Percentiles rank a stretch among this genome's conserved stretches.
phyloP scores from a whole-genome alignment of 2,329 filamentous ascomycete genomes.

The Pleoardoris graminearum region DNA sequence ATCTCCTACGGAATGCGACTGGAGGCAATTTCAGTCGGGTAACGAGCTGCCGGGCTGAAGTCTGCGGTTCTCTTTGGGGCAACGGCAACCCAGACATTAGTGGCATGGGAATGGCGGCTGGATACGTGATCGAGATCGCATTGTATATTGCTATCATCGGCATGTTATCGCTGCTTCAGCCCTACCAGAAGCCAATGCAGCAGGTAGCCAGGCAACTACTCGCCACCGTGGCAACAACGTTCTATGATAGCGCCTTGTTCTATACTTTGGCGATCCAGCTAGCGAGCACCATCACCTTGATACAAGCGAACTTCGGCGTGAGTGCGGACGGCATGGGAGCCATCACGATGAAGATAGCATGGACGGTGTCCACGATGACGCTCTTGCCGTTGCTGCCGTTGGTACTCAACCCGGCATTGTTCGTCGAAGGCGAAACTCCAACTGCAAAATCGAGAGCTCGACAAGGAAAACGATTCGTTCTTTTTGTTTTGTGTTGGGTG shows the following conservation, averaged over 20 bases:
- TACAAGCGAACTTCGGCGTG: conserved; percentile 23
- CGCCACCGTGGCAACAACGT: conserved; percentile 11
- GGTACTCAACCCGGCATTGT: conserved; percentile 5
- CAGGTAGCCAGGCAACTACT: not conserved
- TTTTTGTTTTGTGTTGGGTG: conserved; percentile 21
- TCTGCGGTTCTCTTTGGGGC: conserved; percentile 28
- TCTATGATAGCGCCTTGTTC: conserved; percentile 24
- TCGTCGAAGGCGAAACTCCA: not conserved
- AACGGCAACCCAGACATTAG: conserved; percentile 29
- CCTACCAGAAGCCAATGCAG: not conserved
- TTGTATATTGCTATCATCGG: conserved; percentile 8
- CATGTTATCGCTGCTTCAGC: not conserved
- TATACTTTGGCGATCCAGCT: conserved; percentile 28
- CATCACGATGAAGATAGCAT: conserved; percentile 26
- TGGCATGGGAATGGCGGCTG: conserved; percentile 25
- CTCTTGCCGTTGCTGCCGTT: conserved; percentile 23
- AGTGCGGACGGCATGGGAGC: conserved; percentile 25
- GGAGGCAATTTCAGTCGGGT: conserved; percentile 18
- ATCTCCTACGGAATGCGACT: conserved; percentile 14
- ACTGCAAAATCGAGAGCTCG: conserved; percentile 1
- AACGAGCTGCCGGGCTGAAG: conserved; percentile 15
- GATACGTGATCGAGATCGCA: conserved; percentile 24
- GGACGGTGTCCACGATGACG: conserved; percentile 23
- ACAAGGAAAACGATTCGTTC: conserved; percentile 12
- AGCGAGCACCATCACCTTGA: conserved; percentile 24